Evolutionary conservation across 139 green algal genomes (phyloP).

Genomic region (Chlamydomonas sp.): DNA sequence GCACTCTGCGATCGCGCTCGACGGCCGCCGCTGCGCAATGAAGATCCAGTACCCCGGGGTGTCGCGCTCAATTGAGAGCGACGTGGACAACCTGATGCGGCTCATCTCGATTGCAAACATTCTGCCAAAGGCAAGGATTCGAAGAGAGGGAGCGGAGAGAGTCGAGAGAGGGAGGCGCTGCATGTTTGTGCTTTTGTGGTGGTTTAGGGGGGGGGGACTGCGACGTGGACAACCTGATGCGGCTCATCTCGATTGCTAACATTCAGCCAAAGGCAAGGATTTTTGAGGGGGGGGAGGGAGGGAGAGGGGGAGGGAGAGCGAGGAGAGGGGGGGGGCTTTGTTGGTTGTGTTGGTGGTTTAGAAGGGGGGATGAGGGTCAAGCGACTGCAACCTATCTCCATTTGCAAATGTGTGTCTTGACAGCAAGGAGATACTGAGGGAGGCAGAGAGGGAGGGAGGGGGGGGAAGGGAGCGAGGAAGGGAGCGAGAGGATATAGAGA

Average conservation of each 20-base stretch:
- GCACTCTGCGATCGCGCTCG: slow-evolving; percentile 57
- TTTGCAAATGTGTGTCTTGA: no score
- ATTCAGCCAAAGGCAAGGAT: slow-evolving; percentile 78
- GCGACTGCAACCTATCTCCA: no score
- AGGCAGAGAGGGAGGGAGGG: no score
- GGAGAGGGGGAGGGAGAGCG: no score
- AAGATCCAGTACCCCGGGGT: slow-evolving; percentile 77
- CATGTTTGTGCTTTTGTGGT: slow-evolving; percentile 1
- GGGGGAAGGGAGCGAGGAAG: no score
- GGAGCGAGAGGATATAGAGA: no score
- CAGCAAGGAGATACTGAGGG: no score
- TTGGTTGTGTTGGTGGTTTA: no score
- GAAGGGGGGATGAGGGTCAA: no score
- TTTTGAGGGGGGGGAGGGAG: no score
- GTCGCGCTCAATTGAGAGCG: slow-evolving; percentile 77
- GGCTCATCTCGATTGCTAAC: slow-evolving; percentile 73
- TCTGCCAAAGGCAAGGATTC: slow-evolving; percentile 57
- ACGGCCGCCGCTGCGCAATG: slow-evolving; percentile 69
- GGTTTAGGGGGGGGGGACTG: no score
- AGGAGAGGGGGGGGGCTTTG: no score
- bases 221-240: slow-evolving; percentile 93
- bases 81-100: slow-evolving; percentile 92
- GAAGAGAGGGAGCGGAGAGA: not conserved
- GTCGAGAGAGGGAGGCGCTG: not conserved
- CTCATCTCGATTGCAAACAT: slow-evolving; percentile 77